Evolutionary conservation across 225 moss, liverwort and hornwort genomes (phyloP).

Genomic region (Straminergon stramineum): DNA sequence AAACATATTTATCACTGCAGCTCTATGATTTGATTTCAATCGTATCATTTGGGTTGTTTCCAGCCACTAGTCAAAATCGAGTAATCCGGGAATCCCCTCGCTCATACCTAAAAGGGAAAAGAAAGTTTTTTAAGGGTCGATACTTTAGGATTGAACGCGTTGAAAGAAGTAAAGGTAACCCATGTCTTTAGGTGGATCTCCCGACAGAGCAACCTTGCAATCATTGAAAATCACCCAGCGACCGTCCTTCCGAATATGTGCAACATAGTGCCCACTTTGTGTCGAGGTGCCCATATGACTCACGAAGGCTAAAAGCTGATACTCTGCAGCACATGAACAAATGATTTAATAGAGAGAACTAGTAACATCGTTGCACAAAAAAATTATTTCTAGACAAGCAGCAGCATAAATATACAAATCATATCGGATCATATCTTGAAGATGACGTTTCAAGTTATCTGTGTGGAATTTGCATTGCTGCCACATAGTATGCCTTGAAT

Average conservation of each 20-base stretch:
- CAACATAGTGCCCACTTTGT: slow-evolving; percentile 97
- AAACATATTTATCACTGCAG: background rate
- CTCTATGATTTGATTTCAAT: background rate
- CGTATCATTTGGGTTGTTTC: background rate
- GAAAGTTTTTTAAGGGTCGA: background rate
- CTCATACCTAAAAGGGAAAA: background rate
- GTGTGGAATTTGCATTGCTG: background rate
- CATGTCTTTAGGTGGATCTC: slow-evolving; percentile 98
- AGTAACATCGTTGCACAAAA: background rate
- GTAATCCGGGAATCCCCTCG: background rate
- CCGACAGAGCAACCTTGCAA: slow-evolving; percentile 93
- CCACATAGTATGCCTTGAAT: background rate
- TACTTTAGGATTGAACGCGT: slow-evolving; percentile 40
- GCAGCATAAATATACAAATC: background rate
- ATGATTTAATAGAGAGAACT: background rate
- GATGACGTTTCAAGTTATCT: background rate
- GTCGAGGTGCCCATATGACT: slow-evolving; percentile 99
- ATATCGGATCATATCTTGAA: background rate
- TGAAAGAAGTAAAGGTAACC: slow-evolving; percentile 98
- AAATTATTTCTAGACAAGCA: background rate
- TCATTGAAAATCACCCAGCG: slow-evolving; percentile 98
- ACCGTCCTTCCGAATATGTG: slow-evolving; percentile 68
- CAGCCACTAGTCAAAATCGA: slow-evolving; percentile 16
- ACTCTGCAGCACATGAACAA: slow-evolving; percentile 44
- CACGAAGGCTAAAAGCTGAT: slow-evolving; percentile 90